These are phyloP conservation scores for Aspergillus pseudoglaucus DNA, from an alignment of 2,329 filamentous ascomycete species.

Conservation along the genomic window DNA sequence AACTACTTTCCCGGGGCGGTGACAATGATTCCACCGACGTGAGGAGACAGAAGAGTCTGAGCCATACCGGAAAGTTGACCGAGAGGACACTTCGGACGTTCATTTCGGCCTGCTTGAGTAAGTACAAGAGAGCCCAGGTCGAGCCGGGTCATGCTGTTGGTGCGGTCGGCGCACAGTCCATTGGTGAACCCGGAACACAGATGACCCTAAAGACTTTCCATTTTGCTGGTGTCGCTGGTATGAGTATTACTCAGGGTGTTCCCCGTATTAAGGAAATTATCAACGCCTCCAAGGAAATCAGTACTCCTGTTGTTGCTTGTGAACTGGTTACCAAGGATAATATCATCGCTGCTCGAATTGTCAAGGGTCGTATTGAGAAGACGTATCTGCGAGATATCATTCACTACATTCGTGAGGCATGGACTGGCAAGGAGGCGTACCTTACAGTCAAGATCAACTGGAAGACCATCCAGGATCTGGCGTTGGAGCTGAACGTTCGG, in stretches of 20 bases:
- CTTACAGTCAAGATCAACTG: slow-evolving; percentile 77
- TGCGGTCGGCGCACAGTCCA: slow-evolving; percentile 93
- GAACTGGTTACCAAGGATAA: slow-evolving; percentile 69
- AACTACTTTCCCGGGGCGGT: slow-evolving; percentile 43
- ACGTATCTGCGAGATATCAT: slow-evolving; percentile 80
- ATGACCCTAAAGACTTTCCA: slow-evolving; percentile 99
- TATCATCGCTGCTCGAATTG: slow-evolving; percentile 75
- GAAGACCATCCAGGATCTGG: slow-evolving; percentile 69
- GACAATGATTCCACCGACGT: slow-evolving; percentile 24
- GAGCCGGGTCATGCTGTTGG: slow-evolving; percentile 95
- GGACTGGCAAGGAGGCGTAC: slow-evolving; percentile 68
- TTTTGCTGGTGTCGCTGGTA: slow-evolving; percentile 98
- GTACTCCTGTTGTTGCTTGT: slow-evolving; percentile 87
- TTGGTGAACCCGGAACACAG: slow-evolving; percentile 95
- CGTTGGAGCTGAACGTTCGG: slow-evolving; percentile 66
- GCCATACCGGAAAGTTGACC: slow-evolving; percentile 80
- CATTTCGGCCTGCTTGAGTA: slow-evolving; percentile 73
- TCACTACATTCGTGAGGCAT: slow-evolving; percentile 77
- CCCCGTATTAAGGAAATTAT: slow-evolving; percentile 99
- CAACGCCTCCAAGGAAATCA: slow-evolving; percentile 91
- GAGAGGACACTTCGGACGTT: slow-evolving; percentile 66
- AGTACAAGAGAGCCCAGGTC: slow-evolving; percentile 84
- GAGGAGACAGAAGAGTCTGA: slow-evolving; percentile 36
- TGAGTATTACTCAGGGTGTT: slow-evolving; percentile 99
- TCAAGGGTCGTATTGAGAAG: slow-evolving; percentile 92